Conservation (phyloP, 2,329 filamentous ascomycete species). For the Penicillium sclerotigenum region DNA sequence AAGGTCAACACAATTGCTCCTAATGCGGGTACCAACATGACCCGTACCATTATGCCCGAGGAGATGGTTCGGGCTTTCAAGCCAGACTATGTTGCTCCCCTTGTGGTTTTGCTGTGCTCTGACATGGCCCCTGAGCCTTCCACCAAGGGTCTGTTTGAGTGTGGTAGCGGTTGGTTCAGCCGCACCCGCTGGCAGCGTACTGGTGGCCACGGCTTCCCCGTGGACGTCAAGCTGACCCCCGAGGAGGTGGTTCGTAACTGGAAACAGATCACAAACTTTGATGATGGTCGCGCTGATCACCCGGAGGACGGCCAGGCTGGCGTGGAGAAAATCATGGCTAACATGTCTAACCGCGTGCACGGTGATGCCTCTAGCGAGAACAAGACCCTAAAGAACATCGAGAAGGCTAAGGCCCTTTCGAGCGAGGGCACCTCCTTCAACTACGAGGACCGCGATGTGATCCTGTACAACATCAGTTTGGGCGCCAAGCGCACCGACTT, state of each 20-base stretch:
- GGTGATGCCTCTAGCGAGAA: constrained; percentile 52
- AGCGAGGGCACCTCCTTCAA: constrained; percentile 71
- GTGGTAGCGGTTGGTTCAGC: constrained; percentile 89
- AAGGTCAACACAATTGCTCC: constrained; percentile 97
- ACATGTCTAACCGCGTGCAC: constrained; percentile 72
- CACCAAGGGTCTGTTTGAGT: constrained; percentile 88
- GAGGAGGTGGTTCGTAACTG: constrained; percentile 77
- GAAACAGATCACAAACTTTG: constrained; percentile 79
- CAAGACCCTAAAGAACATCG: constrained; percentile 71
- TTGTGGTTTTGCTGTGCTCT: constrained; percentile 80
- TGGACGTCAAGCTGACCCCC: constrained; percentile 77
- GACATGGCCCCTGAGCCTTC: constrained; percentile 81
- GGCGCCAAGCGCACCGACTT: constrained; percentile 89
- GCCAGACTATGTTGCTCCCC: constrained; percentile 93
- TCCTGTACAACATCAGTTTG: constrained; percentile 92
- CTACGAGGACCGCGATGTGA: constrained; percentile 82
- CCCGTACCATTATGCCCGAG: constrained; percentile 86
- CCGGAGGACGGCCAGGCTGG: constrained; percentile 75
- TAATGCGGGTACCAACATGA: constrained; percentile 95
- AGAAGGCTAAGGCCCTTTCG: constrained; percentile 69
- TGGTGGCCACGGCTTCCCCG: constrained; percentile 84
- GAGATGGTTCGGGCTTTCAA: constrained; percentile 99
- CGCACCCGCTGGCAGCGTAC: constrained; percentile 92
- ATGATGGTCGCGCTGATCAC: constrained; percentile 81
- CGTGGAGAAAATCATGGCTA: constrained; percentile 75